These are phyloP conservation scores for Lodderomyces margitis DNA, from an alignment of 1,139 yeast genomes.

Conservation along the genomic window DNA sequence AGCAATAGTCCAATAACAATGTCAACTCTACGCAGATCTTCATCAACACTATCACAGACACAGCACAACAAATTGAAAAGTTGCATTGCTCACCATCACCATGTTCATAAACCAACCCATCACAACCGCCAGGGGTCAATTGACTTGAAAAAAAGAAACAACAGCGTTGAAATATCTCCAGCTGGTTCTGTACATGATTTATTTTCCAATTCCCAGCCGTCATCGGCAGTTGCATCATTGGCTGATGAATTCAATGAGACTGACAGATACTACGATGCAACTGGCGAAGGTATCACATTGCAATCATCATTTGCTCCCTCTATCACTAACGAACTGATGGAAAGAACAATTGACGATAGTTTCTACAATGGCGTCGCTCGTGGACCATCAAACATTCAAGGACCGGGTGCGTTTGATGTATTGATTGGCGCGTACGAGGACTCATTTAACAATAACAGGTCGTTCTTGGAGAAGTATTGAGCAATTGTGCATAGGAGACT, in stretches of 20 bases:
- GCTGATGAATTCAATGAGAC: background rate
- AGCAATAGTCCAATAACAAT: conserved; percentile 13
- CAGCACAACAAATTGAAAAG: conserved; percentile 24
- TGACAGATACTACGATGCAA: conserved; percentile 1
- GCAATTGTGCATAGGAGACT: too few species aligned
- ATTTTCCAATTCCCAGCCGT: background rate
- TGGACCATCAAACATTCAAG: background rate
- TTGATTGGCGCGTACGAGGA: conserved; percentile 1
- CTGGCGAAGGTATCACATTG: background rate
- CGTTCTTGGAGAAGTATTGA: background rate
- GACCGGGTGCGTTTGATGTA: conserved; percentile 1
- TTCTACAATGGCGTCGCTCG: background rate
- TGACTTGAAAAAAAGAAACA: conserved; percentile 4
- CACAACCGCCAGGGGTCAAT: conserved; percentile 10
- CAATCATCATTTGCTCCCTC: background rate
- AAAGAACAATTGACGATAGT: background rate
- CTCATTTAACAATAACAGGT: background rate
- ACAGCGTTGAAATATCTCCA: background rate
- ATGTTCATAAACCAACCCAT: conserved; percentile 31
- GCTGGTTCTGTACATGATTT: background rate
- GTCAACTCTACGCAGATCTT: conserved; percentile 16
- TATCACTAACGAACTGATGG: background rate
- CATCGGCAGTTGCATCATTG: background rate
- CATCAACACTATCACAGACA: conserved; percentile 17
- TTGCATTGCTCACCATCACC: conserved; percentile 17